These are phyloP conservation scores for Blastomyces parvus DNA, from an alignment of 2,329 filamentous ascomycete species.

Conservation along the genomic window DNA sequence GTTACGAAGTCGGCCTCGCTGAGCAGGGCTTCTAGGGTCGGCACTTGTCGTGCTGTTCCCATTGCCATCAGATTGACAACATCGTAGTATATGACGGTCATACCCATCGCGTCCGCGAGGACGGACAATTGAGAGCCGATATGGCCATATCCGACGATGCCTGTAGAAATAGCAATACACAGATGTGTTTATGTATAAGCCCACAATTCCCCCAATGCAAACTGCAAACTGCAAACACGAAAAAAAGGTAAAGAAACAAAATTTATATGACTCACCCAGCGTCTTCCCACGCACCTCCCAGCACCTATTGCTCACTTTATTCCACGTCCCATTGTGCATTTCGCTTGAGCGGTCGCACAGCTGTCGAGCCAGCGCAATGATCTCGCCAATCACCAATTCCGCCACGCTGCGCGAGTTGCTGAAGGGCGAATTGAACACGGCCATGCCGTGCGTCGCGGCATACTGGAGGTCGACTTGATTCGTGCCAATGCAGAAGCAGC, in stretches of 20 bases:
- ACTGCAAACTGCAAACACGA: no score
- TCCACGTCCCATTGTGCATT: constrained; percentile 91
- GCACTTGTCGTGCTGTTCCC: constrained; percentile 76
- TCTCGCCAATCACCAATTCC: constrained; percentile 88
- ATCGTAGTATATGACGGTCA: constrained; percentile 97
- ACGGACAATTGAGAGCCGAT: constrained; percentile 95
- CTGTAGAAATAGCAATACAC: constrained; percentile 27
- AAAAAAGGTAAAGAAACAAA: neutral
- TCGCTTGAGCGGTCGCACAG: constrained; percentile 87
- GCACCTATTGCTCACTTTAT: constrained; percentile 92
- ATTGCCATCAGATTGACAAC: constrained; percentile 89
- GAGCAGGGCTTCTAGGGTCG: constrained; percentile 66
- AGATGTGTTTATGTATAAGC: neutral
- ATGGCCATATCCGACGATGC: constrained; percentile 93
- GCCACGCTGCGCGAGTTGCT: constrained; percentile 96
- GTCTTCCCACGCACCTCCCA: constrained; percentile 99
- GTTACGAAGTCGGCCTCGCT: constrained; percentile 81
- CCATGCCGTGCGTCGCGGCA: constrained; percentile 55
- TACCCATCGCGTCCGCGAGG: constrained; percentile 92
- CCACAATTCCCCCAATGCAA: neutral
- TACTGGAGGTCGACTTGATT: constrained; percentile 45
- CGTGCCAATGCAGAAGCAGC: constrained; percentile 98
- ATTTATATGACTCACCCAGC: constrained; percentile 49
- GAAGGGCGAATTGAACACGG: constrained; percentile 98
- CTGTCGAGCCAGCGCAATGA: constrained; percentile 85